Evolutionary conservation across 495 filamentous ascomycete genomes (phyloP).

Genomic region (Penicillium canescens): DNA sequence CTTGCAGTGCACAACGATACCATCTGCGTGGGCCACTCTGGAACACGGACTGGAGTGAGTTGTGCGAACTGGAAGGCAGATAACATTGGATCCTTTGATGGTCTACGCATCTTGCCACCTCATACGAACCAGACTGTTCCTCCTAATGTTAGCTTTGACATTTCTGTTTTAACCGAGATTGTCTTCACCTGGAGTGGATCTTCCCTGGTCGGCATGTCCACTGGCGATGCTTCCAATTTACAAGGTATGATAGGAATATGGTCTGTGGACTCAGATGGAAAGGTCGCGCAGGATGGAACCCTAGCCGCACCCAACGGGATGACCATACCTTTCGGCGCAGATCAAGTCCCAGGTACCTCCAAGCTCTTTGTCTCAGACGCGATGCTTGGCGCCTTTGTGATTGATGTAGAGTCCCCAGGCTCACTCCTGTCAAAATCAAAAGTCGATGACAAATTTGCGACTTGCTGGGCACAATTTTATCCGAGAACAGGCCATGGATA

Average conservation of each 20-base stretch:
- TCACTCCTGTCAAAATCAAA: neutral
- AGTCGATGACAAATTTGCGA: neutral
- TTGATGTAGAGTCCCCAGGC: neutral
- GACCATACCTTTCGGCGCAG: neutral
- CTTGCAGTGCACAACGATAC: neutral
- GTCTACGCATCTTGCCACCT: neutral
- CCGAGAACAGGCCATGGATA: neutral
- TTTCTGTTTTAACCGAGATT: neutral
- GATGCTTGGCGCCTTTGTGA: neutral
- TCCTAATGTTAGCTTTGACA: neutral
- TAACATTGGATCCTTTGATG: neutral
- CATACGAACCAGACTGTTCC: neutral
- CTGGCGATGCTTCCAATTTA: neutral
- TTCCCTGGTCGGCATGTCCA: neutral
- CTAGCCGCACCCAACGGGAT: neutral
- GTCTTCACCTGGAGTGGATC: neutral
- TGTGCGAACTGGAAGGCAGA: neutral
- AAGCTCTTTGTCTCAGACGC: neutral
- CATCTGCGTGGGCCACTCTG: neutral
- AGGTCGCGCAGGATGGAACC: neutral
- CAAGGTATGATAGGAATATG: neutral
- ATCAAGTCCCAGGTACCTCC: neutral
- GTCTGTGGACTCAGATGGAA: neutral
- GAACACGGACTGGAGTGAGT: neutral
- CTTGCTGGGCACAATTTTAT: neutral